Evolutionary conservation across 768 basidiomycete species (phyloP), one percentile per base, ranked within the genome.

Genomic region (Hemileccinum rubropunctum): DNA sequence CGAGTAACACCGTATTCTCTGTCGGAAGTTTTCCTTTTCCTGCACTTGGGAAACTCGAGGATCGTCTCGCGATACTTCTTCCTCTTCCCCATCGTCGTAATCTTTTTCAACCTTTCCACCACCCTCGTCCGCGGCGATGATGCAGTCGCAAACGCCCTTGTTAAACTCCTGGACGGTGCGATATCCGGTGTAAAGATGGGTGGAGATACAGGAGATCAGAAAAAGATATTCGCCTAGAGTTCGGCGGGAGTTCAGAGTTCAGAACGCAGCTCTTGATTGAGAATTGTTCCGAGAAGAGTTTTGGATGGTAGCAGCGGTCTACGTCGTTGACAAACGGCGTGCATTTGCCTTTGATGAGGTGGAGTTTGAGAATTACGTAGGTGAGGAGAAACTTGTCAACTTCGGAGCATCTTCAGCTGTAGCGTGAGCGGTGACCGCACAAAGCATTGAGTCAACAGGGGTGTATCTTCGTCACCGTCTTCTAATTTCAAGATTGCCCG

Each of bases 141-240:
- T 93, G 66, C 98, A 98, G 65, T 99, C 94, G 60, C 98, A 98
- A 8, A 97, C 91, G 2, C 97, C 97, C 59, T 91, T 90, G 69
- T 99, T 99, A 64, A 99, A 99, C 68, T 98, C 97, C 60, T 99
- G 95, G 2, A 99, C 97, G 2, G 88, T 87, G 62, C 98, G 97
- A 62, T 94, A 97, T 67, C 92, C 92, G 13, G 33, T 18, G 1
- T 3, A 7, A 23, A 13, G 42, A 41, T 62, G 26, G 60, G 56
- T 26, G 0, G 36, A 18, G 10, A 43, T 20, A n/a, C 7, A 6
- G 12, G 3, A 43, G 17, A 18, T 13, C 4, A 3, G 12, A 20
- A 28, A n/a, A 15, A 8, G 2, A 12, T 27, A 37, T 62, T 26
- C 44, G 85, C 86, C 95, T 82, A n/a, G 95, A 97, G 64, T 97